A percentile compares a stretch with the other conserved stretches of the same genome.
Conservation (phyloP, 179 eudicot species). For the Sideroxylon spinosum region DNA sequence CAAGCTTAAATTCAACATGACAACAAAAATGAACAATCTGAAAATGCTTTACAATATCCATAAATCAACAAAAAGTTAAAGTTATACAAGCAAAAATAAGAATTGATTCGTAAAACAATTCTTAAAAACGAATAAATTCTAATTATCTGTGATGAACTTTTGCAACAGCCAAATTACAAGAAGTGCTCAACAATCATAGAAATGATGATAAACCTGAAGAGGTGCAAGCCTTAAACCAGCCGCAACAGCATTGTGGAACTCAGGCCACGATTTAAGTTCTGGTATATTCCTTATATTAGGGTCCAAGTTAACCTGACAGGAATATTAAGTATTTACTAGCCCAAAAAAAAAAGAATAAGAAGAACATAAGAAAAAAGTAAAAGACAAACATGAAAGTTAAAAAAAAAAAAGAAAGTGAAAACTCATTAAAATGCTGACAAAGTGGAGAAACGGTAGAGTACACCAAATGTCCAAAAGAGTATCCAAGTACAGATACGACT, state of each 20-base stretch:
- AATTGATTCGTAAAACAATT: background rate
- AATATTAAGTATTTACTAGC: background rate
- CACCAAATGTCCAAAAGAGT: background rate
- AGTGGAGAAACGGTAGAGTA: background rate
- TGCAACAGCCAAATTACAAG: background rate
- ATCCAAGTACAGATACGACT: background rate
- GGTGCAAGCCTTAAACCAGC: slow-evolving; percentile 87
- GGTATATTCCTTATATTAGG: slow-evolving; percentile 78
- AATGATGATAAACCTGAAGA: slow-evolving; percentile 53
- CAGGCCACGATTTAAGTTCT: slow-evolving; percentile 95
- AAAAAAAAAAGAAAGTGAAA: background rate
- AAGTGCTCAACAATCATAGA: background rate
- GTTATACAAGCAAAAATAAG: background rate
- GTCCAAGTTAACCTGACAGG: slow-evolving; percentile 82
- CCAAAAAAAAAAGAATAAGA: background rate
- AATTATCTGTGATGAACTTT: background rate
- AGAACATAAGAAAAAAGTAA: background rate
- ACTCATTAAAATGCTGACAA: background rate
- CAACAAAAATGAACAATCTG: background rate
- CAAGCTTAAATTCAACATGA: background rate
- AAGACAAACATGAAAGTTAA: background rate
- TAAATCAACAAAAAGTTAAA: background rate
- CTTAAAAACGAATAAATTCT: background rate
- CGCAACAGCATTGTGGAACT: slow-evolving; percentile 99
- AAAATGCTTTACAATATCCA: background rate